A percentile compares a stretch with the other conserved stretches of the same genome.
Conservation (phyloP, 1,139 yeast species). For the Zygoascus hellenicus region DNA sequence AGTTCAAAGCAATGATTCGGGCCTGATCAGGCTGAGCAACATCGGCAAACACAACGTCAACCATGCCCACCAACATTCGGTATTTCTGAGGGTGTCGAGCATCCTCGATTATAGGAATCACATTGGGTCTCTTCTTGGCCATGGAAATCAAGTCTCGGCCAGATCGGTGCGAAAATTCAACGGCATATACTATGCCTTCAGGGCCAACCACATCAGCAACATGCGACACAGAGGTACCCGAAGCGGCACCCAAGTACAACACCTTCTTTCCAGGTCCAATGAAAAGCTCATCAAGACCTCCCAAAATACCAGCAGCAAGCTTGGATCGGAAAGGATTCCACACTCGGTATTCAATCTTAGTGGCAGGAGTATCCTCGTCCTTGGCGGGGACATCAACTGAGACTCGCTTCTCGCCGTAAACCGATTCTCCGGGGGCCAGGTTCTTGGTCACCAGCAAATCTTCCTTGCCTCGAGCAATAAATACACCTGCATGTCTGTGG, state of each 20-base stretch:
- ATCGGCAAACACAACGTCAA: conserved; percentile 97
- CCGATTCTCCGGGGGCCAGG: conserved; percentile 94
- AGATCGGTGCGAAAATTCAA: conserved; percentile 98
- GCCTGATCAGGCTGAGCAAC: conserved; percentile 99
- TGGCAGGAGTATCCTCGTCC: conserved; percentile 72
- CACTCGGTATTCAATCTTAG: conserved; percentile 97
- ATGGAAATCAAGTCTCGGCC: conserved; percentile 98
- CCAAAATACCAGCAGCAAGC: conserved; percentile 99
- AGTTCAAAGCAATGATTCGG: conserved; percentile 96
- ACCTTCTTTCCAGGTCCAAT: conserved; percentile 98
- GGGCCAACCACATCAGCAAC: conserved; percentile 98
- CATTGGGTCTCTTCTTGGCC: conserved; percentile 99
- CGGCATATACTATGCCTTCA: conserved; percentile 97
- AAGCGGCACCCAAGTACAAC: conserved; percentile 96
- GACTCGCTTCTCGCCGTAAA: conserved; percentile 93
- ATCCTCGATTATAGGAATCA: conserved; percentile 97
- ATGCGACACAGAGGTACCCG: conserved; percentile 98
- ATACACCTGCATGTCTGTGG: conserved; percentile 93
- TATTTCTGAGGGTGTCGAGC: conserved; percentile 99
- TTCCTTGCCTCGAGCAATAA: conserved; percentile 99
- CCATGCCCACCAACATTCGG: conserved; percentile 99
- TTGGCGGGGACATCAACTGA: conserved; percentile 85
- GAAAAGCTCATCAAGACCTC: conserved; percentile 97
- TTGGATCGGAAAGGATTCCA: conserved; percentile 99
- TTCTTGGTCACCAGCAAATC: conserved; percentile 96